Base-by-base conservation (phyloP, 768 basidiomycete genomes). In the Tulasnella sp. region DNA sequence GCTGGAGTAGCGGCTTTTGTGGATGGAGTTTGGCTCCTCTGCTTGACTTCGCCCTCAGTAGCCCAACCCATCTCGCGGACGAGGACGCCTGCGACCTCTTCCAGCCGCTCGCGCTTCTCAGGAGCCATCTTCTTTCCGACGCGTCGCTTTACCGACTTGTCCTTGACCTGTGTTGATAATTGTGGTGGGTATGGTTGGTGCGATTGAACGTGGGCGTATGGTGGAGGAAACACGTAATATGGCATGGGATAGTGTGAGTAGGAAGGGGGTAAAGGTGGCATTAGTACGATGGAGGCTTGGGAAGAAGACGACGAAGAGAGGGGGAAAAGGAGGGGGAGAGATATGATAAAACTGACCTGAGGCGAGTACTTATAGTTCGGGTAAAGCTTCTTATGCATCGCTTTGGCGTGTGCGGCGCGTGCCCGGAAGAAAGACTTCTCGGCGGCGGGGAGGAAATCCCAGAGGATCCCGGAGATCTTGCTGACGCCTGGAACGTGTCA, bases 361-460 rank as follows among this genome's bases (percentile, higher is more conserved):
- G 77, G 77, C 5, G 77, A 74, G 78, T 82, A 82, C n/a, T 80
- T 80, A 79, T 82, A 82, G 37, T 80, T 80, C 20, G 82, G 82
- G 40, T 82, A 73, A 3, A 79, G 73, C 7, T 79, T 70, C 70
- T 72, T 73, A 72, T 82, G 82, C 77, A 80, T 78, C 75, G 77
- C 81, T 79, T 82, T 82, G 35, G 76, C 79, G 37, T 71, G 48
- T 32, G 57, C 42, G 23, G 82, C 82, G 67, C 78, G 79, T 39
- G 77, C 40, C 40, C 81, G 79, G 80, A 80, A 82, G 75, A 80
- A 80, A 23, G 71, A 70, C 80, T 78, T 80, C 15, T 82, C 82
- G 20, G 76, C 78, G 15, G 78, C 13, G 35, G 74, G 26, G 15
- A 82, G 67, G 13, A 70, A 51, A 42, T 78, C 78, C 82, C 82